phyloP scores from a whole-genome alignment of 805 yeast species.

The Saccharomycopsis malanga region DNA sequence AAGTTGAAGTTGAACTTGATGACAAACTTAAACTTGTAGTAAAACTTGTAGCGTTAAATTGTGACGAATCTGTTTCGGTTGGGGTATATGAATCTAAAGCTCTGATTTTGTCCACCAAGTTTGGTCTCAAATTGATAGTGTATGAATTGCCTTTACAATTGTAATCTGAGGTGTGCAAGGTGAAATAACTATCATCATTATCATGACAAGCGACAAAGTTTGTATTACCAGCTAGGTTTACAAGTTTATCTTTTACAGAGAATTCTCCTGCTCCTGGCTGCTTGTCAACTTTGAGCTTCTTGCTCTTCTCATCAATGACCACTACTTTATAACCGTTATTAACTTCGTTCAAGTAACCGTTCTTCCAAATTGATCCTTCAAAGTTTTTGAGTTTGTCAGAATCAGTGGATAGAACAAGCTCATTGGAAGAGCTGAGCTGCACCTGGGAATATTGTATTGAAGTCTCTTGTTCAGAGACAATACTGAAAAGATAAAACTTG shows the following conservation, averaged over 20 bases:
- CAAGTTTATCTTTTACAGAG: background rate
- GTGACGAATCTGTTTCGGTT: constrained; percentile 2
- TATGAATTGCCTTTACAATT: background rate
- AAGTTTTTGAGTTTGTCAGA: background rate
- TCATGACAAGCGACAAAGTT: constrained; percentile 9
- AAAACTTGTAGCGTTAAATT: constrained; percentile 3
- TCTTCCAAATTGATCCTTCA: constrained; percentile 9
- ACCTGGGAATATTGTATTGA: constrained; percentile 10
- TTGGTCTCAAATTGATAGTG: constrained; percentile 6
- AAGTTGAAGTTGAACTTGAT: constrained; percentile 23
- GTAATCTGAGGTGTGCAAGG: constrained; percentile 5
- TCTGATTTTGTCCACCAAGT: constrained; percentile 1
- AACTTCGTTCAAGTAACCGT: constrained; percentile 13
- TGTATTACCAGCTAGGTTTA: background rate
- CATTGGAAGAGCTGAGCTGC: background rate
- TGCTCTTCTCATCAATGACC: constrained; percentile 4
- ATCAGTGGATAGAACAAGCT: background rate
- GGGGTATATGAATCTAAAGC: constrained; percentile 9
- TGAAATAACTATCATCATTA: background rate
- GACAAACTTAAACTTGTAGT: constrained; percentile 9
- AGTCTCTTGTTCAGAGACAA: constrained; percentile 4
- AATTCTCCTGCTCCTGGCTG: constrained; percentile 8
- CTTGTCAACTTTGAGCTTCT: background rate
- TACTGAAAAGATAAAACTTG: constrained; percentile 11
- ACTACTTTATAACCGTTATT: background rate